These are phyloP conservation scores for Aspergillus phoenicis DNA, from an alignment of 2,329 filamentous ascomycete species.

Conservation along the genomic window DNA sequence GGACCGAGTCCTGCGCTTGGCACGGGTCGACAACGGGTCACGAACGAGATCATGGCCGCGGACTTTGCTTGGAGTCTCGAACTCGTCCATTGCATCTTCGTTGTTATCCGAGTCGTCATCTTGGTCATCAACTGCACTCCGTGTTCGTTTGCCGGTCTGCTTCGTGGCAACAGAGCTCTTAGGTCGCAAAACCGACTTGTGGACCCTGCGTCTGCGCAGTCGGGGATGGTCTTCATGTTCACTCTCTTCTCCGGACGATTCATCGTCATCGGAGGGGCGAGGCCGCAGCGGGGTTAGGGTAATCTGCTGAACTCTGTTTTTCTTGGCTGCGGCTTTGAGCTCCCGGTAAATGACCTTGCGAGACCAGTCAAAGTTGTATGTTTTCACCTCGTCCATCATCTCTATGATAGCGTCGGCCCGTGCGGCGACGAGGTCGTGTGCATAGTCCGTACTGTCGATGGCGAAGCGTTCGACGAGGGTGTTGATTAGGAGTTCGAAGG, in stretches of 20 bases:
- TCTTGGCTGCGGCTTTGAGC: slow-evolving; percentile 38
- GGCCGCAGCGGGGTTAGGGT: slow-evolving; percentile 39
- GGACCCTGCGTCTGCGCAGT: slow-evolving; percentile 33
- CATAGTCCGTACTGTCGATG: slow-evolving; percentile 39
- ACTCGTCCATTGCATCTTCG: slow-evolving; percentile 31
- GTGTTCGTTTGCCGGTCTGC: slow-evolving; percentile 45
- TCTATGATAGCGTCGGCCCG: slow-evolving; percentile 37
- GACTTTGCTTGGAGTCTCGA: slow-evolving; percentile 39
- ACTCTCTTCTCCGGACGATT: slow-evolving; percentile 36
- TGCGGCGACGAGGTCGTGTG: slow-evolving; percentile 38
- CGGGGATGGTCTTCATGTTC: slow-evolving; percentile 30
- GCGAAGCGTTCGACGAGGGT: slow-evolving; percentile 39
- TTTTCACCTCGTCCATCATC: slow-evolving; percentile 42
- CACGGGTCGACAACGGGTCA: slow-evolving; percentile 34
- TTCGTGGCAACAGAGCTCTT: slow-evolving; percentile 45
- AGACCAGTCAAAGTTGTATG: slow-evolving; percentile 42
- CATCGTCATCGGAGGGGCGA: slow-evolving; percentile 29
- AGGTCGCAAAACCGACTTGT: slow-evolving; percentile 50
- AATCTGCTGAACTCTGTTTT: slow-evolving; percentile 28
- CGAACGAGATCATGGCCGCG: slow-evolving; percentile 38
- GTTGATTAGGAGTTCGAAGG: slow-evolving; percentile 36
- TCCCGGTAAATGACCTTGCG: slow-evolving; percentile 47
- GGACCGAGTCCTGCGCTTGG: slow-evolving; percentile 34
- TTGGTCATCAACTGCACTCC: slow-evolving; percentile 31
- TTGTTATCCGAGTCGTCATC: slow-evolving; percentile 33